Percentiles rank a stretch among this genome's conserved stretches.
Conservation (phyloP, 768 basidiomycete genomes). For the Termitomyces sp. region DNA sequence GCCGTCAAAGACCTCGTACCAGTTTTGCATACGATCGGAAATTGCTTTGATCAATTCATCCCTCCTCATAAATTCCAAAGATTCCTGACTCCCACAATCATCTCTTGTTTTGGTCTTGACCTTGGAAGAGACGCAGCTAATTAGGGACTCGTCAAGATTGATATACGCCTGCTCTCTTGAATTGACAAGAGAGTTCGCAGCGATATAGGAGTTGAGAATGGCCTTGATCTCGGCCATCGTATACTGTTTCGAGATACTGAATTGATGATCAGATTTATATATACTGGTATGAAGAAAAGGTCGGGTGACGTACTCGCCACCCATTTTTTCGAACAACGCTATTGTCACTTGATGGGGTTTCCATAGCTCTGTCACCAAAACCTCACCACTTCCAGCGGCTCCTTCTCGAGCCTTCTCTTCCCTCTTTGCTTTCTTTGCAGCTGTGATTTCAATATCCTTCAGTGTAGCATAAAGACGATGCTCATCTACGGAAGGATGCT, state of each 20-base stretch:
- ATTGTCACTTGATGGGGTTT: slow-evolving; percentile 60
- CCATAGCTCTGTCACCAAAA: slow-evolving; percentile 66
- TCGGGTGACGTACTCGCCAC: slow-evolving; percentile 46
- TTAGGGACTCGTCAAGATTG: slow-evolving; percentile 51
- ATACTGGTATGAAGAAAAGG: not conserved
- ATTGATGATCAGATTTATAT: not conserved
- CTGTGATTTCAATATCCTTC: slow-evolving; percentile 58
- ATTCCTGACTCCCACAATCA: slow-evolving; percentile 8
- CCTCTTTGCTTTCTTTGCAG: slow-evolving; percentile 50
- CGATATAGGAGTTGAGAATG: slow-evolving; percentile 58
- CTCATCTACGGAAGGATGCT: slow-evolving; percentile 48
- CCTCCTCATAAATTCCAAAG: slow-evolving; percentile 54
- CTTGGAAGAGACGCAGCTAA: slow-evolving; percentile 30
- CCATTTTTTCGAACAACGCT: slow-evolving; percentile 57
- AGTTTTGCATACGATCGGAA: slow-evolving; percentile 64
- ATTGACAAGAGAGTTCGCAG: slow-evolving; percentile 57
- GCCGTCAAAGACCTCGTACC: slow-evolving; percentile 61
- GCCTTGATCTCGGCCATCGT: slow-evolving; percentile 49
- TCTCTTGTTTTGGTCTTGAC: slow-evolving; percentile 25
- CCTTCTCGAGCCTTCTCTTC: slow-evolving; percentile 45
- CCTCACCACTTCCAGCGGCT: slow-evolving; percentile 35
- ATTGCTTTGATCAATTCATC: slow-evolving; percentile 56
- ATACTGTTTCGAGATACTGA: slow-evolving; percentile 50
- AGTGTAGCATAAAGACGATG: slow-evolving; percentile 55
- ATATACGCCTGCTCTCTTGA: slow-evolving; percentile 61